Base-by-base conservation (phyloP, 257 asterid species). In the Ajuga chamaepitys region DNA sequence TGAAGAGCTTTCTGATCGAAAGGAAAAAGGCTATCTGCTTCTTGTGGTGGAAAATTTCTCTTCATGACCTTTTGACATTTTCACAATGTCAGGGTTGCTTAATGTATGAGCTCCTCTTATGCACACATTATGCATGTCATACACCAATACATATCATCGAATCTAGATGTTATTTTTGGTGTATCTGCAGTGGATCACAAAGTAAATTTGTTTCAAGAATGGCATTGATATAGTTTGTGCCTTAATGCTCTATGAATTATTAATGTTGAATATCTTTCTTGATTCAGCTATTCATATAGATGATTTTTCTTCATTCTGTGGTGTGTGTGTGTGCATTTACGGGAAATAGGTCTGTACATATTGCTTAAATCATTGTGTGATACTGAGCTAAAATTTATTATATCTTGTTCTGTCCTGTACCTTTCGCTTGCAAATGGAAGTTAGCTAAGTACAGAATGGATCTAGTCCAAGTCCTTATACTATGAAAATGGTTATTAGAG, bases 81-180 rank as follows among this genome's bases (percentile, higher is more conserved):
- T 77, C 71, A 79, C 79, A 50, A 91, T 91, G 98, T 88, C 98
- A 71, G 98, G 96, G 78, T 78, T 88, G 70, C 85, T 86, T 68
- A 88, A 91, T 83, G 98, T 91, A 91, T 41, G 62, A 68, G 53
- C 71, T 75, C 74, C 61, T 70, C 86, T 66, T 8, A 57, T 52
- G 48, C 66, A 50, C 65, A 35, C 60, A 37, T 47, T 74, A 45
- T 48, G 24, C 26, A 5, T 44, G 14, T 65, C 9, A 77, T 57
- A 9, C 30, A 58, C 63, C 57, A 54, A 16, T 22, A 53, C 21
- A 44, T 71, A 69, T 45, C 69, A 18, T 71, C 64, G 46, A 66
- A 16, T 52, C 54, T 71, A 34, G 57, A 46, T 82, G 10, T 24
- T 57, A 62, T 69, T 38, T 57, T 14, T 67, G 57, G 56, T 30